A percentile compares a stretch with the other conserved stretches of the same genome.
Conservation (phyloP, 1,284 basidiomycete species). For the Apiotrichum siamense region DNA sequence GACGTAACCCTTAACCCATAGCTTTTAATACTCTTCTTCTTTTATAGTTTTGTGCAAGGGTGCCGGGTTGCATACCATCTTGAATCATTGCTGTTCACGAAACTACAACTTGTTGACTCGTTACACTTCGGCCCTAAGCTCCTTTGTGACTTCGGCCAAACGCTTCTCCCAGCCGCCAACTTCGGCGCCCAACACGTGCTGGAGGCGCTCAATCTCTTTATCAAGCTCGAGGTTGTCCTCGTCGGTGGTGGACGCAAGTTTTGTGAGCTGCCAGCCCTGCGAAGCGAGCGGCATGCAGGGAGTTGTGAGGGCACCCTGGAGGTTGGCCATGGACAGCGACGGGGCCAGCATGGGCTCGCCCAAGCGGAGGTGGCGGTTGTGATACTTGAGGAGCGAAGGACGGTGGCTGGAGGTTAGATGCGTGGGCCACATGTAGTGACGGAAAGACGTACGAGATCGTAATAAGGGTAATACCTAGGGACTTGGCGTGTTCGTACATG, state of each 20-base stretch:
- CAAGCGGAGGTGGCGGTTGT: slow-evolving; percentile 50
- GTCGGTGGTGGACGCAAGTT: slow-evolving; percentile 25
- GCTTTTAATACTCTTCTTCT: neutral
- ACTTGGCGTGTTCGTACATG: slow-evolving; percentile 92
- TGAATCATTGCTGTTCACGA: too few species aligned
- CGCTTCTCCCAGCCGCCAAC: slow-evolving; percentile 61
- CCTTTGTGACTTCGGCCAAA: slow-evolving; percentile 58
- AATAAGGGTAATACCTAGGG: slow-evolving; percentile 85
- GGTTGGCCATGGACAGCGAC: slow-evolving; percentile 13
- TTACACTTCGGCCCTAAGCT: slow-evolving; percentile 28
- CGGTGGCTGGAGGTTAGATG: slow-evolving; percentile 48
- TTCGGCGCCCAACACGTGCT: slow-evolving; percentile 50
- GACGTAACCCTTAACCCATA: slow-evolving; percentile 10
- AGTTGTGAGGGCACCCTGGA: slow-evolving; percentile 30
- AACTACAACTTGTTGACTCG: too few species aligned
- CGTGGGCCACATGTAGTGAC: neutral
- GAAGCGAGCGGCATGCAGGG: slow-evolving; percentile 26
- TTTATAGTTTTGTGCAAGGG: neutral
- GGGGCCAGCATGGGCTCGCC: slow-evolving; percentile 32
- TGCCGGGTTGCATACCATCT: neutral
- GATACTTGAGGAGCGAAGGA: slow-evolving; percentile 52
- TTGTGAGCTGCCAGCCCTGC: slow-evolving; percentile 43
- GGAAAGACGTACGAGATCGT: slow-evolving; percentile 62
- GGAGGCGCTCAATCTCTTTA: slow-evolving; percentile 43
- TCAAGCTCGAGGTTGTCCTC: slow-evolving; percentile 49